Conservation (phyloP, 2,329 filamentous ascomycete species). For the Sclerotinia glacialis region DNA sequence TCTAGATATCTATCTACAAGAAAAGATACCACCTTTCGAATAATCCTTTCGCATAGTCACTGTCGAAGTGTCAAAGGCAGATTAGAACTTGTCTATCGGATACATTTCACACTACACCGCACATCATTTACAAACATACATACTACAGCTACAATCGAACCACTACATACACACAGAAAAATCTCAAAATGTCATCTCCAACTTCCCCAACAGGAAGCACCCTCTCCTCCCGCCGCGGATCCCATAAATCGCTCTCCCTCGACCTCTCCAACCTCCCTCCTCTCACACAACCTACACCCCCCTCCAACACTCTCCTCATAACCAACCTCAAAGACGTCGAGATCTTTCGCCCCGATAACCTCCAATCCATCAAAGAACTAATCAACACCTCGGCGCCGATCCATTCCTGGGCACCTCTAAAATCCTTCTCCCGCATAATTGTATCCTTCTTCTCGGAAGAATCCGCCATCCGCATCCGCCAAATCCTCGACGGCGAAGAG, state of each 20-base stretch:
- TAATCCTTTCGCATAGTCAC: background rate
- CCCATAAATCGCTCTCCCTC: conserved; percentile 56
- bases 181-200: conserved; percentile 19
- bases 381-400: conserved; percentile 68
- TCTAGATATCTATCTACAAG: background rate
- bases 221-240: conserved; percentile 29
- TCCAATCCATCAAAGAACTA: conserved; percentile 69
- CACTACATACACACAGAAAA: background rate
- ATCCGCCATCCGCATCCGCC: conserved; percentile 67
- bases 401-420: conserved; percentile 75
- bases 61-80: background rate
- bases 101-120: background rate
- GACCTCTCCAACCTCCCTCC: conserved; percentile 72
- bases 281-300: conserved; percentile 66
- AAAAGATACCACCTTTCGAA: background rate
- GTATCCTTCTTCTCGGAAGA: conserved; percentile 71
- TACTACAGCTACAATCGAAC: background rate
- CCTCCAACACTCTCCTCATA: conserved; percentile 80
- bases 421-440: conserved; percentile 78
- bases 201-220: conserved; percentile 26
- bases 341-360: conserved; percentile 71
- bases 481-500: conserved; percentile 70
- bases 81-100: conserved; percentile 6
- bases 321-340: conserved; percentile 73
- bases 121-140: background rate